Percentiles rank a stretch among this genome's conserved stretches.
Conservation (phyloP, 441 rosid species). For the Daphne laureola region DNA sequence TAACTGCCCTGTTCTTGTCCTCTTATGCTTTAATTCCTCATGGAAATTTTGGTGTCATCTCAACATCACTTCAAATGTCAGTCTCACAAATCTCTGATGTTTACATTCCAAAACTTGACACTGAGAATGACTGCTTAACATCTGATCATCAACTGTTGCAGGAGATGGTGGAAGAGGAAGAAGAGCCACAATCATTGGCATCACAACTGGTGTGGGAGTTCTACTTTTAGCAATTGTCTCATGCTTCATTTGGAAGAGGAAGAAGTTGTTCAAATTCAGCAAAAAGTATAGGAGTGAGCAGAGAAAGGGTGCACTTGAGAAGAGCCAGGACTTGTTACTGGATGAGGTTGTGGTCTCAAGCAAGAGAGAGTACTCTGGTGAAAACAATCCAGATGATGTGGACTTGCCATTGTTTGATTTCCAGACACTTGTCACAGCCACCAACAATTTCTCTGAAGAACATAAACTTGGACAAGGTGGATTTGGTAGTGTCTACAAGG, state of each 20-base stretch:
- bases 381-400: conserved; percentile 41
- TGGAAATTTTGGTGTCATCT: neutral
- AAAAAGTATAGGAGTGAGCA: conserved; percentile 9
- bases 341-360: conserved; percentile 52
- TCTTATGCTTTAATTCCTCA: neutral
- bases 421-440: conserved; percentile 38
- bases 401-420: conserved; percentile 65
- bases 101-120: neutral
- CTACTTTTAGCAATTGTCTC: conserved; percentile 38
- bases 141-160: conserved; percentile 19
- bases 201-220: conserved; percentile 32
- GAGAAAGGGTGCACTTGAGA: conserved; percentile 39
- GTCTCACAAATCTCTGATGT: neutral
- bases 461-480: conserved; percentile 75
- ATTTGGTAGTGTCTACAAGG: conserved; percentile 76
- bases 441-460: conserved; percentile 41
- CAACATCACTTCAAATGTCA: no score
- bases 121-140: neutral
- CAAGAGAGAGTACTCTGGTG: conserved; percentile 44
- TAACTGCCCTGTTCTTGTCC: neutral
- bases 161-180: conserved; percentile 26
- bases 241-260: conserved; percentile 43
- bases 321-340: conserved; percentile 56
- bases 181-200: conserved; percentile 32
- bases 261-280: conserved; percentile 19